Percentiles rank a stretch among this genome's conserved stretches.
Evolutionary conservation across 2,329 filamentous ascomycete genomes (phyloP).

Genomic region (Chlorencoelia australis): DNA sequence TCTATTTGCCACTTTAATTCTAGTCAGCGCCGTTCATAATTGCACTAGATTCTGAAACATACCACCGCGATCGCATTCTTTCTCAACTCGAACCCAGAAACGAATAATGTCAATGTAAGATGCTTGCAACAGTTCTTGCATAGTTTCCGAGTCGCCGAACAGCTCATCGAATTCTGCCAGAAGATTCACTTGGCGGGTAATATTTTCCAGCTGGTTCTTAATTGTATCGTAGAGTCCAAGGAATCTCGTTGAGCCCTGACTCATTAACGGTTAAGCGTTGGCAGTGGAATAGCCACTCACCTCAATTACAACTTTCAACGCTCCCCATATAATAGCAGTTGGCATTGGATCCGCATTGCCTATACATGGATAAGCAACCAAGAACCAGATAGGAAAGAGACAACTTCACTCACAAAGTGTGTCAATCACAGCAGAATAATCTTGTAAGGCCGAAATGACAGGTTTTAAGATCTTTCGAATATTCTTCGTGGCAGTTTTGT

Average conservation of each 20-base stretch:
- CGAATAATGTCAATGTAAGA: conserved; percentile 1
- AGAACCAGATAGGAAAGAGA: too few relatives aligned
- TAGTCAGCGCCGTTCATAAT: not conserved
- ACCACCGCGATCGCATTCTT: conserved; percentile 2
- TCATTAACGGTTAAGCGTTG: not conserved
- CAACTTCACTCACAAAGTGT: conserved; percentile 1
- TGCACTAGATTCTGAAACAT: not conserved
- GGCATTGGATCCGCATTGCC: conserved; percentile 4
- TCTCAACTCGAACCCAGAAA: conserved; percentile 3
- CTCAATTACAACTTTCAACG: conserved; percentile 1
- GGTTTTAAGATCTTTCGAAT: not conserved
- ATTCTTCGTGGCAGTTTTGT: not conserved
- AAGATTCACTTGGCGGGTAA: conserved; percentile 1
- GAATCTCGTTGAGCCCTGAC: not conserved
- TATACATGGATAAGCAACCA: not conserved
- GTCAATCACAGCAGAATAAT: conserved; percentile 2
- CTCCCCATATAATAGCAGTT: conserved; percentile 3
- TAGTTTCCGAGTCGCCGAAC: conserved; percentile 3
- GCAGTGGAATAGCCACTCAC: not conserved
- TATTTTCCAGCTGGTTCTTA: conserved; percentile 1
- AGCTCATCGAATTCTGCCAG: conserved; percentile 4
- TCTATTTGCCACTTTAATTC: conserved; percentile 2
- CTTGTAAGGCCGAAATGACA: not conserved
- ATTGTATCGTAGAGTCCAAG: conserved; percentile 1
- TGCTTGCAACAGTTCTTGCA: conserved; percentile 4